Evolutionary conservation across 1,139 yeast genomes (phyloP), one percentile per base, ranked within the genome.

Genomic region (Trichomonascaceae sp.): DNA sequence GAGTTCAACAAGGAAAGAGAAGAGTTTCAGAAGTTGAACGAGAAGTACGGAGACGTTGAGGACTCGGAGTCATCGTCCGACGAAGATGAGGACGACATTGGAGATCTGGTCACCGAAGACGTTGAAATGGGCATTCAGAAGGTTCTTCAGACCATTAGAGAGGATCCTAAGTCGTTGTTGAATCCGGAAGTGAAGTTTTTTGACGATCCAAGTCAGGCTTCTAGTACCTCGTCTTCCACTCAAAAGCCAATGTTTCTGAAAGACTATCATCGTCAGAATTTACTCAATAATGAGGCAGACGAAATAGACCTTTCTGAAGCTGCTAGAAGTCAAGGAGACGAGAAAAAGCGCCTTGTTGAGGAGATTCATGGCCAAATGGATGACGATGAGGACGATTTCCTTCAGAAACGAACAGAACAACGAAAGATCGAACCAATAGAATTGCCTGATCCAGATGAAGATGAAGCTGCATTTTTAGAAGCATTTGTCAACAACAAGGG

Each of bases 41-140:
- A 63, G 58, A 66, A 64, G 56, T 54, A 58, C 55, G 56, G 61
- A 41, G 62, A 66, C 47, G 64, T 61, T 12, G 70, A 66, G 7
- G 69, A 66, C 10, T 69, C 66, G 3, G 68, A 63, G 8, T 70
- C 69, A 4, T 68, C 74, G 0, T 70, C 76, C 1, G 69, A 74
- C 4, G 97, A 89, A 67, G 93, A 85, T 4, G 99, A 95, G 70
- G 99, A 95, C 66, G 97, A 91, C 58, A 85, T 70, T 63, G 99
- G 97, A 49, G 96, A 89, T 43, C 74, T 93, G 56, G 77, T 88
- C 53, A 93, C 98, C 0, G 90, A 83, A 50, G 90, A 87, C 54
- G 88, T 95, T 7, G 97, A 95, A 61, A 70, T 76, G 17, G 95
- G 95, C 10, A 85, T 95, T 61, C 76, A 80, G 54, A 76, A 83